These are phyloP conservation scores for Vitis riparia DNA, from an alignment of 164 flowering plant species.

Conservation along the genomic window DNA sequence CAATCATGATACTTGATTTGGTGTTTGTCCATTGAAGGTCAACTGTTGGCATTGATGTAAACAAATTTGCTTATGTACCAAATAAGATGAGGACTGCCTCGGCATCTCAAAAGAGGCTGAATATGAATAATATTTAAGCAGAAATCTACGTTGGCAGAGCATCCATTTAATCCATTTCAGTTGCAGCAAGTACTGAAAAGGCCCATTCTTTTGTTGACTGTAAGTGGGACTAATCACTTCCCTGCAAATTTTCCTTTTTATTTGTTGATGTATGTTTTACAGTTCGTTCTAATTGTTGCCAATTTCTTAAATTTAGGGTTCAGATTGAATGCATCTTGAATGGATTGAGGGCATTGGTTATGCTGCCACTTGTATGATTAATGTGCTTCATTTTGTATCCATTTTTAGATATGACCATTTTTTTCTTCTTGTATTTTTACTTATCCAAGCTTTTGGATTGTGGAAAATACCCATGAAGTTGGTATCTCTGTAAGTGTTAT, in stretches of 20 bases:
- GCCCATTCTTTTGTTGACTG: background rate
- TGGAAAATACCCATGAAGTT: background rate
- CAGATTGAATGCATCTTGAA: background rate
- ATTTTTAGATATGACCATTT: background rate
- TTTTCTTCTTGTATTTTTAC: constrained; percentile 4
- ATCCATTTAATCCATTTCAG: background rate
- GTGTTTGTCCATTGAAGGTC: constrained; percentile 32
- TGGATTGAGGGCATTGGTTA: background rate
- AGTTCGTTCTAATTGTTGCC: background rate
- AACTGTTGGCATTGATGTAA: constrained; percentile 28
- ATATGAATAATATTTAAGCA: constrained; percentile 6
- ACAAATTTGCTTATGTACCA: constrained; percentile 50
- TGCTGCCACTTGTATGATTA: background rate
- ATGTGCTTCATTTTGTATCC: constrained; percentile 3
- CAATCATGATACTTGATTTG: background rate
- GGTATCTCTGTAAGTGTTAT: constrained; percentile 4
- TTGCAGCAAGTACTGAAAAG: background rate
- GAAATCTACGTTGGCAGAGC: background rate
- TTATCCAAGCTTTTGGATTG: background rate
- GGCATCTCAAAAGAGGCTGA: constrained; percentile 18
- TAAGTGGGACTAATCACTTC: constrained; percentile 4
- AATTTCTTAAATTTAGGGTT: background rate
- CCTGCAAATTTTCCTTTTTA: background rate
- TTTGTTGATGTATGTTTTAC: background rate
- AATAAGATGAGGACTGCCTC: constrained; percentile 31